Evolutionary conservation across 2,329 filamentous ascomycete genomes (phyloP), one percentile per base, ranked within the genome.

Genomic region (Penicillium sp.): DNA sequence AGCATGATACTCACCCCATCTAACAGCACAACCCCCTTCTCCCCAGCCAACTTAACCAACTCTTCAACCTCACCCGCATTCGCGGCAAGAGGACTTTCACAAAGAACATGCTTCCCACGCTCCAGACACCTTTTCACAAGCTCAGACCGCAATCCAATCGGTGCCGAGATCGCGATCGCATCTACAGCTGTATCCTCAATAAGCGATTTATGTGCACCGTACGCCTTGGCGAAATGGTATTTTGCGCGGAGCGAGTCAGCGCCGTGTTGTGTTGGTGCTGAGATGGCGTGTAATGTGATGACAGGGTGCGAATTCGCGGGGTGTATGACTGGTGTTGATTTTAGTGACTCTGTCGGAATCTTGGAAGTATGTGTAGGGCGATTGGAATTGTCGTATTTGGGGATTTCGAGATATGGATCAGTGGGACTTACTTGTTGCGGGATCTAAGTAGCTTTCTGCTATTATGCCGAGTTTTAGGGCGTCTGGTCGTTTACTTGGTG

Each of bases 401-500:
- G n/a, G n/a, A 27, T 11, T 6, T 6, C 10, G 11, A 4, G n/a
- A 27, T 5, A n/a, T 4, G 6, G 25, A 11, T 27, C 4, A 13
- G 6, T 6, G 4, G 11, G 25, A 27, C 25, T 27, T 27, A 27
- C 25, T 27, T 27, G 25, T 27, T 11, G 25, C 25, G 12, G 25
- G 25, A 13, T 27, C 25, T 11, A 27, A 11, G 12, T 27, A 13
- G 12, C 25, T 13, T 11, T 27, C 25, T 5, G 25, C 25, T 5
- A 27, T 27, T 4, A 27, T 11, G 25, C 25, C 25, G 9, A 66
- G 53, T 29, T 56, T 39, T 3, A 50, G 50, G 28, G 25, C 25
- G 11, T 45, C 41, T 3, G 47, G 39, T 14, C 35, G 43, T 39
- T 57, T 57, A 29, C 35, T 47, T 1, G 50, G 52, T 3, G 42